Percentiles rank a stretch among this genome's conserved stretches.
phyloP scores from a whole-genome alignment of 257 asterid genomes.

The Fraxinus pennsylvanica region DNA sequence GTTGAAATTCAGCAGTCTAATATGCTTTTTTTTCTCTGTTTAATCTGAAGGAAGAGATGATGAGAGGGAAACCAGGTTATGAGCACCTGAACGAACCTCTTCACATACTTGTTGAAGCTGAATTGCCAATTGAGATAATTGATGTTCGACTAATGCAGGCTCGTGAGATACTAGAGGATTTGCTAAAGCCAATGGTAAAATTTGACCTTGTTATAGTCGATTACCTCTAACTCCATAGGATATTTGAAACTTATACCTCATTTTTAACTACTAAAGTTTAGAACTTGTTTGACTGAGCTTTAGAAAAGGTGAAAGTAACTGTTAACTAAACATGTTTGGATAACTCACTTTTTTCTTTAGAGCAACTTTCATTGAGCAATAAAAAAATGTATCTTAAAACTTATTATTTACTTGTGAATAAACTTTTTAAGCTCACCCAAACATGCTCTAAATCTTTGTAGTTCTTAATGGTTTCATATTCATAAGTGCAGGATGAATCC shows the following conservation, averaged over 20 bases:
- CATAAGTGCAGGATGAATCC: constrained; percentile 71
- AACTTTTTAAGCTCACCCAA: no score
- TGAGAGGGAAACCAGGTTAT: constrained; percentile 98
- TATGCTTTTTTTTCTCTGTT: constrained; percentile 15
- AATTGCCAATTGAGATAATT: constrained; percentile 87
- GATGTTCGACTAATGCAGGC: constrained; percentile 94
- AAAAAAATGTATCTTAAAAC: not conserved
- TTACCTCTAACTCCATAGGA: not conserved
- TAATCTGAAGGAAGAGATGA: constrained; percentile 86
- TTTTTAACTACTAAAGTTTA: not conserved
- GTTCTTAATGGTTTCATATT: not conserved
- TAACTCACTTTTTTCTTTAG: not conserved
- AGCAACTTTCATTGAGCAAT: not conserved
- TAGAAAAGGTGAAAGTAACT: no score
- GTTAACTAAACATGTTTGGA: not conserved
- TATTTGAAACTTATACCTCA: not conserved
- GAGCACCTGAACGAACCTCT: constrained; percentile 97
- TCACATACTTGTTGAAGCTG: constrained; percentile 93
- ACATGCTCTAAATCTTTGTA: not conserved
- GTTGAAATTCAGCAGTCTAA: constrained; percentile 11
- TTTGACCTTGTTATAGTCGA: constrained; percentile 13
- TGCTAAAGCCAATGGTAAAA: constrained; percentile 91
- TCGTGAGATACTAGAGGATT: constrained; percentile 83
- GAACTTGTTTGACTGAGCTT: not conserved
- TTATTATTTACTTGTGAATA: no score